phyloP scores from a whole-genome alignment of 2,329 filamentous ascomycete species.

The Dendrostoma leiphaemia region DNA sequence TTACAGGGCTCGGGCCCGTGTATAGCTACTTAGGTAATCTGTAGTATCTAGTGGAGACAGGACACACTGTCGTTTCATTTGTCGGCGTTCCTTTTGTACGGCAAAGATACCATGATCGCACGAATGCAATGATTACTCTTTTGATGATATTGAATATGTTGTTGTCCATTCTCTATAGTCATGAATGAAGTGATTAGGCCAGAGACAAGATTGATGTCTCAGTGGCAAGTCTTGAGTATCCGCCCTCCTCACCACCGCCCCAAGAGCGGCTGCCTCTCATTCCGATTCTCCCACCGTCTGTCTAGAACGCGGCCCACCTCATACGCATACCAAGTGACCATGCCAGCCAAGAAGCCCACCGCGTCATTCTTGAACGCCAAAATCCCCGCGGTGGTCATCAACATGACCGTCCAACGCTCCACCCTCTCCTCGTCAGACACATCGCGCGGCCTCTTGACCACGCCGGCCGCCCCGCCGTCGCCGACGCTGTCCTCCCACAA shows the following conservation, averaged over 20 bases:
- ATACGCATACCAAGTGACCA: constrained; percentile 75
- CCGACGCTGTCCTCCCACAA: constrained; percentile 46
- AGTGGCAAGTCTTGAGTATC: too few species aligned
- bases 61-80: not conserved
- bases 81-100: not conserved
- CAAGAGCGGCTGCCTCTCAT: constrained; percentile 32
- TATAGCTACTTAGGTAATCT: too few species aligned
- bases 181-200: too few species aligned
- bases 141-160: not conserved
- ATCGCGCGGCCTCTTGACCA: constrained; percentile 44
- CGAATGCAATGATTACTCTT: not conserved
- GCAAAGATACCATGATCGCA: constrained; percentile 1
- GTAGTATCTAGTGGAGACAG: not conserved
- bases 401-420: constrained; percentile 84
- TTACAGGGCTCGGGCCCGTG: not conserved
- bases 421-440: constrained; percentile 66
- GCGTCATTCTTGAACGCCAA: constrained; percentile 89
- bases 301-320: constrained; percentile 39
- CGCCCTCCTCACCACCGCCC: not conserved
- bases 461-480: constrained; percentile 22
- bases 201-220: too few species aligned
- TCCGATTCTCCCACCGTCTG: constrained; percentile 20
- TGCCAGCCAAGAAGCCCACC: constrained; percentile 78
- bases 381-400: constrained; percentile 78
- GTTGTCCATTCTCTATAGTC: not conserved